Evolutionary conservation across 306 rosid genomes (phyloP).

Genomic region (Argentina anserina): DNA sequence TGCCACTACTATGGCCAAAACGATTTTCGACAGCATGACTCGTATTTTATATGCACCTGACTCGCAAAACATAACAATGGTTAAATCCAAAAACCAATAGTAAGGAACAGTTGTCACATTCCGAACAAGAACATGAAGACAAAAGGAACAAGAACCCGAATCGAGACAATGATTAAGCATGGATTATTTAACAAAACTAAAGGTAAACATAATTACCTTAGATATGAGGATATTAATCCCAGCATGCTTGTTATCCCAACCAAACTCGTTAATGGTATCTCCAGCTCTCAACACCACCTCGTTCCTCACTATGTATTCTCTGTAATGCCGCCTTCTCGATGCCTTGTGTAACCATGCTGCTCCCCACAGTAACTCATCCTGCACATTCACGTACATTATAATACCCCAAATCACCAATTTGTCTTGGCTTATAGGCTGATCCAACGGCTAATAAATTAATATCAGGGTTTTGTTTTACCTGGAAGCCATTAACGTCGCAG

Average conservation of each 20-base stretch:
- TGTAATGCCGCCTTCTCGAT: conserved; percentile 69
- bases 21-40: background rate
- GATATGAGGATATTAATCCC: conserved; percentile 91
- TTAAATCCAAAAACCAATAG: background rate
- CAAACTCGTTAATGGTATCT: conserved; percentile 93
- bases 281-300: conserved; percentile 89
- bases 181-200: background rate
- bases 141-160: background rate
- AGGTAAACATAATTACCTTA: conserved; percentile 41
- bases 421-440: too few species aligned
- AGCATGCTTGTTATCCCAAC: conserved; percentile 99
- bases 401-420: background rate
- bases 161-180: conserved; percentile 6
- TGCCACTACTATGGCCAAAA: background rate
- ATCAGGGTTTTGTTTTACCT: conserved; percentile 33
- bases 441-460: conserved; percentile 30
- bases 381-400: background rate
- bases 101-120: conserved; percentile 12
- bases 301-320: conserved; percentile 87
- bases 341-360: conserved; percentile 99
- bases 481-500: conserved; percentile 89
- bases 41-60: background rate
- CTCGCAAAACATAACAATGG: background rate
- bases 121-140: background rate
- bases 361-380: conserved; percentile 96